Conservation (phyloP, 2,329 filamentous ascomycete species). For the Pseudonectria buxi region DNA sequence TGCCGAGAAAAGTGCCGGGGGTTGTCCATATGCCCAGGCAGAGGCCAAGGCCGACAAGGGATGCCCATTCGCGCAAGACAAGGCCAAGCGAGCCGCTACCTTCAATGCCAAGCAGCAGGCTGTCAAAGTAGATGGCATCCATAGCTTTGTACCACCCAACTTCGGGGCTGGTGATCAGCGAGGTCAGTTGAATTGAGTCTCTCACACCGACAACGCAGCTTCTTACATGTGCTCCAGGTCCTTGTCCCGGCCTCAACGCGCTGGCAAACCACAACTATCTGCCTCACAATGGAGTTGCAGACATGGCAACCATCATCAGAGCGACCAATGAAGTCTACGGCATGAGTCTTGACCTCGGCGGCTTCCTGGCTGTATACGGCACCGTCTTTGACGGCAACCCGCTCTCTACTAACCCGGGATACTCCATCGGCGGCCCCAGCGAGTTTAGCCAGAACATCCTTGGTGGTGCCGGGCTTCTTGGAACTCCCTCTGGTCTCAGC, state of each 20-base stretch:
- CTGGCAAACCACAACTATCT: slow-evolving; percentile 30
- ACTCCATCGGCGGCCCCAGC: slow-evolving; percentile 43
- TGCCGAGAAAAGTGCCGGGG: too few relatives aligned
- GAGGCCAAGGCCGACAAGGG: too few relatives aligned
- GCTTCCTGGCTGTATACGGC: slow-evolving; percentile 37
- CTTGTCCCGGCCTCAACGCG: slow-evolving; percentile 26
- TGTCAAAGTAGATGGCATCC: too few relatives aligned
- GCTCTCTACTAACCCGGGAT: slow-evolving; percentile 40
- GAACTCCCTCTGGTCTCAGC: slow-evolving; percentile 38
- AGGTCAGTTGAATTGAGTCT: background rate
- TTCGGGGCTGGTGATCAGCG: too few relatives aligned
- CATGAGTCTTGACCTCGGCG: slow-evolving; percentile 39
- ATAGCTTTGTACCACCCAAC: too few relatives aligned
- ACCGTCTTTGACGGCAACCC: slow-evolving; percentile 44
- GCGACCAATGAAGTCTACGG: slow-evolving; percentile 30
- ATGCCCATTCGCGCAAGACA: too few relatives aligned
- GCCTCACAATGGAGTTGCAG: slow-evolving; percentile 20
- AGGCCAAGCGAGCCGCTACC: too few relatives aligned
- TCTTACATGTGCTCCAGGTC: background rate
- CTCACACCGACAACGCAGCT: background rate
- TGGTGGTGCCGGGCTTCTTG: slow-evolving; percentile 36
- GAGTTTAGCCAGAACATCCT: slow-evolving; percentile 34
- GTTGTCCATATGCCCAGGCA: too few relatives aligned
- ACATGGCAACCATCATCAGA: slow-evolving; percentile 9
- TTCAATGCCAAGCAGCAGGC: too few relatives aligned